phyloP scores from a whole-genome alignment of 2,329 filamentous ascomycete genomes.

The Apiospora aurea region DNA sequence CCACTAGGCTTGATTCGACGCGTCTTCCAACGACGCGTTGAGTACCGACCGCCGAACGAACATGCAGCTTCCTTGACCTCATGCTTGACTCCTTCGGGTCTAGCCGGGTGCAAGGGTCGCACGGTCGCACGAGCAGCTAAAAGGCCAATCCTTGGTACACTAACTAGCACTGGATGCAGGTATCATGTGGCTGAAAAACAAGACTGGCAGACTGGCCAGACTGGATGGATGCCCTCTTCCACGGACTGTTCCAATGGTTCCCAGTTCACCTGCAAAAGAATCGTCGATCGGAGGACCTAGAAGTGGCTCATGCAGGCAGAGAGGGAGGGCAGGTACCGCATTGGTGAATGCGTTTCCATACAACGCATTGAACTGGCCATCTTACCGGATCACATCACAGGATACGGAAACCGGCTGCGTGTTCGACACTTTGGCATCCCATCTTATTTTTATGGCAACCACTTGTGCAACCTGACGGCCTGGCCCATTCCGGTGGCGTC shows the following conservation, averaged over 20 bases:
- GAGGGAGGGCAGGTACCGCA: not conserved
- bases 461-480: not conserved
- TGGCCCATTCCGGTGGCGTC: not conserved
- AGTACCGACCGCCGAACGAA: not conserved
- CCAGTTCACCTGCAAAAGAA: not conserved
- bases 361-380: not conserved
- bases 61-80: not conserved
- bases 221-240: not conserved
- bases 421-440: not conserved
- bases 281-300: not conserved
- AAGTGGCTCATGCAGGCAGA: not conserved
- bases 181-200: slow-evolving; percentile 16
- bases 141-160: not conserved
- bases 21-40: not conserved
- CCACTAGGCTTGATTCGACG: not conserved
- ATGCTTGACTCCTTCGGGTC: not conserved
- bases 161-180: not conserved
- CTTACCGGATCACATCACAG: slow-evolving; percentile 12
- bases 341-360: not conserved
- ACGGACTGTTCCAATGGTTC: too few species aligned
- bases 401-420: not conserved
- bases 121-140: too few species aligned
- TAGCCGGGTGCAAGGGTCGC: not conserved
- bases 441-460: not conserved
- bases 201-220: not conserved